These are phyloP conservation scores for Datura wrightii DNA, from an alignment of 257 asterid genomes.

Conservation along the genomic window DNA sequence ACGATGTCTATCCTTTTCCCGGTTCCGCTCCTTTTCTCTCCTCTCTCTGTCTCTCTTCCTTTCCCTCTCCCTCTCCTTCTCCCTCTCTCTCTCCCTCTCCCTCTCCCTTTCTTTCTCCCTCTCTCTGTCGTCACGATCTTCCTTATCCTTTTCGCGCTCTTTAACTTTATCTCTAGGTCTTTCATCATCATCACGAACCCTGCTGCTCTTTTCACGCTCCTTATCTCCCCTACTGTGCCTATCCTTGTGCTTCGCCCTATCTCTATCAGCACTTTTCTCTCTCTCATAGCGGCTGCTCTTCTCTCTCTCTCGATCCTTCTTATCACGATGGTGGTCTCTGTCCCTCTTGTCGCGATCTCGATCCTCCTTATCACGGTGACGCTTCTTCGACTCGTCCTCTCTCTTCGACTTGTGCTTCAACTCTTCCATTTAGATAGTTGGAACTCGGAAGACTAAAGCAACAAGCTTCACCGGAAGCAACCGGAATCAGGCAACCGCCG, in stretches of 20 bases:
- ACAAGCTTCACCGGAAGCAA: background rate
- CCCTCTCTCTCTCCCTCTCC: slow-evolving; percentile 17
- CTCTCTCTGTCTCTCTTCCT: slow-evolving; percentile 48
- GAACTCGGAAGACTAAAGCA: background rate
- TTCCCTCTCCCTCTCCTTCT: slow-evolving; percentile 52
- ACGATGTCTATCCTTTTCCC: slow-evolving; percentile 56
- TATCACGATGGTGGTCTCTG: slow-evolving; percentile 28
- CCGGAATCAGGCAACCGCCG: background rate
- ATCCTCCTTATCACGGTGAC: slow-evolving; percentile 41
- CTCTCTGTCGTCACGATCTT: slow-evolving; percentile 28
- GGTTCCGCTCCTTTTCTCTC: slow-evolving; percentile 50
- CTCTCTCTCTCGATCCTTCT: slow-evolving; percentile 34
- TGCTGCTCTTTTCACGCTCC: slow-evolving; percentile 24
- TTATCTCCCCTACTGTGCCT: slow-evolving; percentile 29
- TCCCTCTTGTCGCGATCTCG: slow-evolving; percentile 38
- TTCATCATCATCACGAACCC: slow-evolving; percentile 28
- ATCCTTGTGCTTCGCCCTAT: slow-evolving; percentile 30
- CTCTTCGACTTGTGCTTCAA: slow-evolving; percentile 32
- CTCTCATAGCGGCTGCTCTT: slow-evolving; percentile 34
- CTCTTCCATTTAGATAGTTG: slow-evolving; percentile 35
- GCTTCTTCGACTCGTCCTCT: slow-evolving; percentile 37
- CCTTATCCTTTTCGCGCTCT: slow-evolving; percentile 32
- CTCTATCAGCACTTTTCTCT: slow-evolving; percentile 37
- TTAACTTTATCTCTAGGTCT: background rate
- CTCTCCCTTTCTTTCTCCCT: slow-evolving; percentile 41